Evolutionary conservation across 2,329 filamentous ascomycete species (phyloP).

Genomic region (Aureobasidium mangrovei): DNA sequence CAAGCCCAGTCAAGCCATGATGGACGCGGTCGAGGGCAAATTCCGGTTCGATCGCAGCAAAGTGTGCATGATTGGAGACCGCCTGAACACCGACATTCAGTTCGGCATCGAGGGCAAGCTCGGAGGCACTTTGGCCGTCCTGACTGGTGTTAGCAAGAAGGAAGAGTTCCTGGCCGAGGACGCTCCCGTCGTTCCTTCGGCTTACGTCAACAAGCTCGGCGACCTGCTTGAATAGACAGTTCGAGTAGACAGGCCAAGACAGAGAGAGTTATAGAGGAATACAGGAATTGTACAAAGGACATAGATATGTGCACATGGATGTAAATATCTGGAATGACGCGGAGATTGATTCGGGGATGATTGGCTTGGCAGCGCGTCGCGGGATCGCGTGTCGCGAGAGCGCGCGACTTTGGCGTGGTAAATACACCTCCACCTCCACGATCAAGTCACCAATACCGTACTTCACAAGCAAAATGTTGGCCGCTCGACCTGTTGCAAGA

Average conservation of each 20-base stretch:
- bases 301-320: not conserved
- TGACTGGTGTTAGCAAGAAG: slow-evolving; percentile 83
- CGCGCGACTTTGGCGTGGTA: not conserved
- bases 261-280: no score
- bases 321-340: not conserved
- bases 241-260: not conserved
- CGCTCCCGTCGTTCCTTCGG: slow-evolving; percentile 62
- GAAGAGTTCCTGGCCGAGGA: slow-evolving; percentile 68
- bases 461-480: slow-evolving; percentile 14
- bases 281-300: not conserved
- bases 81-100: slow-evolving; percentile 89
- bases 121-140: slow-evolving; percentile 81
- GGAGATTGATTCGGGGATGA: not conserved
- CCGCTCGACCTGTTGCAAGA: slow-evolving; percentile 22
- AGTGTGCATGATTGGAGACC: slow-evolving; percentile 93
- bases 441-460: not conserved
- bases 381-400: not conserved
- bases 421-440: not conserved
- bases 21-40: slow-evolving; percentile 96
- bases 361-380: not conserved
- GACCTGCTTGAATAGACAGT: slow-evolving; percentile 49
- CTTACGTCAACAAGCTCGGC: slow-evolving; percentile 75
- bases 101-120: slow-evolving; percentile 88
- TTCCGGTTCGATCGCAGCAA: slow-evolving; percentile 76
- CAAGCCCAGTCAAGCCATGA: slow-evolving; percentile 97